Percentiles rank a stretch among this genome's conserved stretches.
phyloP scores from a whole-genome alignment of 2,329 filamentous ascomycete genomes.

The Colletotrichum trifolii region DNA sequence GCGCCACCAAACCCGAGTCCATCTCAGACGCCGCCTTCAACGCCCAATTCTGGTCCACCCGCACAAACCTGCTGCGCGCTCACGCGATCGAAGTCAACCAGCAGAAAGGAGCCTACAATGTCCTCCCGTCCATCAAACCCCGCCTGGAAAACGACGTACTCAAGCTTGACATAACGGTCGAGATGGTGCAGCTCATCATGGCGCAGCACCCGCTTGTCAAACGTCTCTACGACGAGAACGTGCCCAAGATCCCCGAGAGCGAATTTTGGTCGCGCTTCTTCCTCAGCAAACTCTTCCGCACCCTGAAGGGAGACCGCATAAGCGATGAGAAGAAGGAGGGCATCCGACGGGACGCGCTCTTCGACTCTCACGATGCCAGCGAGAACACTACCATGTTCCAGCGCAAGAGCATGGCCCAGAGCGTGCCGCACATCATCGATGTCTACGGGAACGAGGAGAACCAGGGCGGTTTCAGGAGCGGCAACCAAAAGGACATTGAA shows the following conservation, averaged over 20 bases:
- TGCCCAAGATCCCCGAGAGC: constrained; percentile 80
- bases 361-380: constrained; percentile 86
- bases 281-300: constrained; percentile 88
- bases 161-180: constrained; percentile 86
- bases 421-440: constrained; percentile 90
- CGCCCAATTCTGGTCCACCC: constrained; percentile 92
- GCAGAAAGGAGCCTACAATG: constrained; percentile 90
- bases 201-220: constrained; percentile 91
- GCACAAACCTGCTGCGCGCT: constrained; percentile 85
- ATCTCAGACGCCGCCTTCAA: constrained; percentile 86
- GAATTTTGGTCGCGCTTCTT: constrained; percentile 97
- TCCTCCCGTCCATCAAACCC: constrained; percentile 89
- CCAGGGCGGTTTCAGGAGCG: constrained; percentile 81
- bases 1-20: constrained; percentile 84
- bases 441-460: constrained; percentile 96
- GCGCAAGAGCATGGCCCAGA: constrained; percentile 67
- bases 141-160: constrained; percentile 78
- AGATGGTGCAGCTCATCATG: constrained; percentile 94
- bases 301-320: constrained; percentile 88
- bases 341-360: constrained; percentile 69
- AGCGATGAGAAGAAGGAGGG: constrained; percentile 76
- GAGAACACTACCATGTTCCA: constrained; percentile 70
- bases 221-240: constrained; percentile 91
- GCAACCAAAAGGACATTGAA: constrained; percentile 89
- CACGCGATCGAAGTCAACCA: constrained; percentile 91